phyloP scores from a whole-genome alignment of 2,329 filamentous ascomycete species.

The Apiospora aurea region DNA sequence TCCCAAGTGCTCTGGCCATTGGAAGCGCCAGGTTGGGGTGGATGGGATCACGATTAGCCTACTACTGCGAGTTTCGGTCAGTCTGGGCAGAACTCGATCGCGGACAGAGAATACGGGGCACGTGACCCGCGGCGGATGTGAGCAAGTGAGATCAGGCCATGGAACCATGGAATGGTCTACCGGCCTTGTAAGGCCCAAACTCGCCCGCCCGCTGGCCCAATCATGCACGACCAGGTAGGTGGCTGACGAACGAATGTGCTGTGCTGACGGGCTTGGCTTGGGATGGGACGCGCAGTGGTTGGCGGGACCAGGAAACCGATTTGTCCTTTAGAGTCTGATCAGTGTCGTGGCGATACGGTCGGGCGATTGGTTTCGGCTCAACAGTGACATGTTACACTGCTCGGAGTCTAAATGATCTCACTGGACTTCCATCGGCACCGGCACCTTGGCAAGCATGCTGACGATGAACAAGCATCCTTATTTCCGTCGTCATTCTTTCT shows the following conservation, averaged over 20 bases:
- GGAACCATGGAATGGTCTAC: not conserved
- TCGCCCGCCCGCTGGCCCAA: not conserved
- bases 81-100: not conserved
- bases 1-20: not conserved
- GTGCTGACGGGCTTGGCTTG: slow-evolving; percentile 5
- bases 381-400: not conserved
- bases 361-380: not conserved
- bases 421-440: not conserved
- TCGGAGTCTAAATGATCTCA: not conserved
- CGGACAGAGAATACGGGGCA: slow-evolving; percentile 14
- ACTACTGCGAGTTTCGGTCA: slow-evolving; percentile 19
- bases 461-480: too few relatives aligned
- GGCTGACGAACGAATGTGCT: not conserved
- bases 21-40: not conserved
- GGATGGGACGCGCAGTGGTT: not conserved
- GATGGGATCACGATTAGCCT: not conserved
- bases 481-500: not conserved
- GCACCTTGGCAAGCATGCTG: not conserved
- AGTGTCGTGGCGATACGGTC: not conserved
- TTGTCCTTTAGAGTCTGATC: not conserved
- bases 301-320: not conserved
- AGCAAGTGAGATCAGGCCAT: not conserved
- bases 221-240: not conserved
- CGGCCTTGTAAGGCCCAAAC: not conserved
- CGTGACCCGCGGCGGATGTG: not conserved